These are phyloP conservation scores for Chionographis japonica DNA, from an alignment of 106 monocot species.

Conservation along the genomic window DNA sequence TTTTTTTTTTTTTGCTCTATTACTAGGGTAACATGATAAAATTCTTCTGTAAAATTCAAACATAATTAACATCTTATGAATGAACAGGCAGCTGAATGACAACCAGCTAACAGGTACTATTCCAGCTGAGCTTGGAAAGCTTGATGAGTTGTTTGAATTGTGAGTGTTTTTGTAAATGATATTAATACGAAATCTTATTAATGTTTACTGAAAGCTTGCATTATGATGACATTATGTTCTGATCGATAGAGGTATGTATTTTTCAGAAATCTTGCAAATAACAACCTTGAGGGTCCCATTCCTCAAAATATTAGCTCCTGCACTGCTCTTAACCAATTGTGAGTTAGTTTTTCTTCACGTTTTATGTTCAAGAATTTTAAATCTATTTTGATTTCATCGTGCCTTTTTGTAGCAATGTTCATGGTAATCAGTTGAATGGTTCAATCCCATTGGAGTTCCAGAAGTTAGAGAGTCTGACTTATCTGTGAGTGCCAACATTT, in stretches of 20 bases:
- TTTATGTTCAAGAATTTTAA: neutral
- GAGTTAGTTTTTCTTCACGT: constrained; percentile 9
- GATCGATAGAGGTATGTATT: neutral
- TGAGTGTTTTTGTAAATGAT: constrained; percentile 15
- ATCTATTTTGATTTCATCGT: neutral
- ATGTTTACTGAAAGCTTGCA: neutral
- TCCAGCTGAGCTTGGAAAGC: constrained; percentile 85
- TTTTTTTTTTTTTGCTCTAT: neutral
- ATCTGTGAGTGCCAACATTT: constrained; percentile 61
- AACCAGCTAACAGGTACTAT: constrained; percentile 73
- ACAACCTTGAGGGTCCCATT: constrained; percentile 85
- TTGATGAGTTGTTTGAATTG: constrained; percentile 90
- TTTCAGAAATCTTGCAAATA: constrained; percentile 82
- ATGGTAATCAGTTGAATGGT: constrained; percentile 79
- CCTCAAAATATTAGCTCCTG: constrained; percentile 80
- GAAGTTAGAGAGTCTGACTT: constrained; percentile 82
- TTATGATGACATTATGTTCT: neutral
- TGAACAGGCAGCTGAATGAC: constrained; percentile 71
- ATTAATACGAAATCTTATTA: neutral
- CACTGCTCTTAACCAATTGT: constrained; percentile 88
- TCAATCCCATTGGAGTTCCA: constrained; percentile 81
- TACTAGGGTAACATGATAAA: neutral
- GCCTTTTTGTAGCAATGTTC: constrained; percentile 62
- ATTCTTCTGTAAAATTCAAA: no score
- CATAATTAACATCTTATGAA: no score